phyloP scores from a whole-genome alignment of 768 basidiomycete species.

The Psilocybe subaeruginosa region DNA sequence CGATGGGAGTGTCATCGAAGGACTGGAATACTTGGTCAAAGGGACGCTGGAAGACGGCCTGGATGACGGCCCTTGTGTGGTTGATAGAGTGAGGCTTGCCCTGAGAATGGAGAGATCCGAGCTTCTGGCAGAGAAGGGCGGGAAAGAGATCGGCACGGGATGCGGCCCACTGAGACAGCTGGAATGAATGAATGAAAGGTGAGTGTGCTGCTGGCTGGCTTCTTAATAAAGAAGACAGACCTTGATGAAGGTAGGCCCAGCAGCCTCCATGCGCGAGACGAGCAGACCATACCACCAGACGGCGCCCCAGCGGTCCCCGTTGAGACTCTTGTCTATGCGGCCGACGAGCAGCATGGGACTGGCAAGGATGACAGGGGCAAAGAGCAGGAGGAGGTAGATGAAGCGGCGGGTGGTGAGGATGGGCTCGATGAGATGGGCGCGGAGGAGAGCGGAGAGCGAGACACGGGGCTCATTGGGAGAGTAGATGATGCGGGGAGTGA shows the following conservation, averaged over 20 bases:
- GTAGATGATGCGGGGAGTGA: constrained; percentile 1
- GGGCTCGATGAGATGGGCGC: constrained; percentile 77
- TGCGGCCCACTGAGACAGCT: constrained; percentile 99
- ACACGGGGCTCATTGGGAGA: constrained; percentile 28
- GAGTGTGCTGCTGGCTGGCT: background rate
- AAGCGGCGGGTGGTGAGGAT: constrained; percentile 83
- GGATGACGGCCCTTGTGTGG: constrained; percentile 83
- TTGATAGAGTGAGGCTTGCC: constrained; percentile 78
- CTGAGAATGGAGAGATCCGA: constrained; percentile 88
- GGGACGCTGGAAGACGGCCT: constrained; percentile 78
- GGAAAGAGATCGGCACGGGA: constrained; percentile 96
- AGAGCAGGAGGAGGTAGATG: constrained; percentile 78
- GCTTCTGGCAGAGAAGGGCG: constrained; percentile 75
- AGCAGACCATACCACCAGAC: constrained; percentile 97
- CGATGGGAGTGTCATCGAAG: constrained; percentile 86
- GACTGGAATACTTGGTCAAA: constrained; percentile 92
- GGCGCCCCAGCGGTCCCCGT: constrained; percentile 88
- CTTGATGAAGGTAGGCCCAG: constrained; percentile 98
- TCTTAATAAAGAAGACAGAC: constrained; percentile 38
- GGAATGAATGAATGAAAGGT: constrained; percentile 19
- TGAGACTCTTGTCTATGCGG: constrained; percentile 50
- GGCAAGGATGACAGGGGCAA: constrained; percentile 83
- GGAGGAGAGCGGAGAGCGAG: constrained; percentile 45
- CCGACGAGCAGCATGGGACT: constrained; percentile 85
- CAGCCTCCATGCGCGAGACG: constrained; percentile 87